phyloP scores from a whole-genome alignment of 768 basidiomycete species.

The Lentinula sp. region DNA sequence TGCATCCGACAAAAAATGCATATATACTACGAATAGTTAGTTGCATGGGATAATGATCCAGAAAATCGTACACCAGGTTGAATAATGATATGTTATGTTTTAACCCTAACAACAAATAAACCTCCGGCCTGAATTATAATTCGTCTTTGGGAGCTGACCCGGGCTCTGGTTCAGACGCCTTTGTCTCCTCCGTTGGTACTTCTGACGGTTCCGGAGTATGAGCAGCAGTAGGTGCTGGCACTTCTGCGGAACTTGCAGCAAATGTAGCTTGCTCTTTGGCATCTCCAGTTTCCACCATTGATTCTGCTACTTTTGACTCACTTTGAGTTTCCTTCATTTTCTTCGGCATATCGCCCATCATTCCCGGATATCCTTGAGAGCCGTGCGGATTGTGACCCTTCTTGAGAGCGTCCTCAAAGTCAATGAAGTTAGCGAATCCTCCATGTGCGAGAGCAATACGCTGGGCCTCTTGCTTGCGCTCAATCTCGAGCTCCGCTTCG shows the following conservation, averaged over 20 bases:
- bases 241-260: neutral
- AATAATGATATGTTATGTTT: neutral
- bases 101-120: neutral
- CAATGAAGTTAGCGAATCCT: constrained; percentile 42
- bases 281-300: neutral
- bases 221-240: neutral
- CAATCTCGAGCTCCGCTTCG: constrained; percentile 39
- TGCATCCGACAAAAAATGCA: neutral
- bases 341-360: constrained; percentile 30
- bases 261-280: constrained; percentile 1
- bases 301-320: constrained; percentile 4
- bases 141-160: neutral
- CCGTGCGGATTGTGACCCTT: constrained; percentile 35
- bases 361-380: constrained; percentile 38
- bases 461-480: constrained; percentile 46
- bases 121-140: neutral
- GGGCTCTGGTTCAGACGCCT: neutral
- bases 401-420: constrained; percentile 44
- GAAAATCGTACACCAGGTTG: neutral
- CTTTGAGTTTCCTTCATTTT: constrained; percentile 7
- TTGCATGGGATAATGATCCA: neutral
- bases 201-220: neutral
- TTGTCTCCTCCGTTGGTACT: neutral
- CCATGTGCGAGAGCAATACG: constrained; percentile 45
- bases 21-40: neutral